Evolutionary conservation across 1,139 yeast genomes (phyloP), one percentile per base, ranked within the genome.

Genomic region (Yamadazyma mexicana): DNA sequence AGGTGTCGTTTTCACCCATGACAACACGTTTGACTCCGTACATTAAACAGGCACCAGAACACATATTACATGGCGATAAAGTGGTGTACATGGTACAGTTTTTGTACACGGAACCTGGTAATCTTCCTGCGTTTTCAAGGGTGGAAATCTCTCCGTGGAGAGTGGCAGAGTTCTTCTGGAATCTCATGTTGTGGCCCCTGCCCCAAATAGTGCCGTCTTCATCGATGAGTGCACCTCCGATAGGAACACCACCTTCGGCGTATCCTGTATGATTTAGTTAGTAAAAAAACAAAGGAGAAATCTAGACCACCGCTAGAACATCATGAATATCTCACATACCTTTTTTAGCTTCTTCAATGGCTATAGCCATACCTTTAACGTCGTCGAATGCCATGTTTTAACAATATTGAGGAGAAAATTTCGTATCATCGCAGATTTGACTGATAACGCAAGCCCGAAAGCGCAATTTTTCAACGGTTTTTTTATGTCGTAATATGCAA

Each of bases 81-180:
- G 97, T 87, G 32, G 97, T 88, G 64, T 89, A 91, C 81, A 91
- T 79, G 48, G 83, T 85, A 63, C 83, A 83, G 55, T 70, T 76
- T 66, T 74, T 86, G 72, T 85, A 85, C 18, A 73, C 73, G 27
- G 68, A 67, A 4, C 87, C 91, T 16, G 77, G 76, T 40, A 91
- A 71, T 54, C 97, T 77, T 11, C 98, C 98, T 15, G 96, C 94
- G 49, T 86, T 82, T 58, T 89, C 97, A 45, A 91, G 71, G 8
- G 95, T 83, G 10, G 91, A 77, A 56, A 87, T 91, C 59, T 91
- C 98, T 17, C 96, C 98, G 55, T 91, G 98, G 44, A 91, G 70
- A 17, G 83, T 87, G 15, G 96, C 82, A 10, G 89, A 81, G 12
- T 68, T 62, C 57, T 85, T 84, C 64, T 91, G 98, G 49, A 89